Percentiles rank a stretch among this genome's conserved stretches.
phyloP scores from a whole-genome alignment of 441 rosid genomes.

The Gossypium davidsonii region DNA sequence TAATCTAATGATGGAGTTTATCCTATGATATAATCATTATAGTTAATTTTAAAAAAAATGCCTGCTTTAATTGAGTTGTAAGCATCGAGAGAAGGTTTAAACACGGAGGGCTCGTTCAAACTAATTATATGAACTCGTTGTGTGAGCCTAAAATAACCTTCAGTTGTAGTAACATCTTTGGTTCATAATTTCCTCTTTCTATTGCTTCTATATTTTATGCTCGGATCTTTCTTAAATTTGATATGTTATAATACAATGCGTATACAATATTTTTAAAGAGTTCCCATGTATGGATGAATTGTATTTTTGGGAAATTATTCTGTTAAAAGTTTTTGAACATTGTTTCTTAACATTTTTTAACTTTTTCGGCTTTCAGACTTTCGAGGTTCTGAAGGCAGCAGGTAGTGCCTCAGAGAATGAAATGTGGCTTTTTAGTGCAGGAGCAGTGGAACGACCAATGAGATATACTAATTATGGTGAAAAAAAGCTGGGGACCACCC shows the following conservation, averaged over 20 bases:
- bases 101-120: neutral
- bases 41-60: neutral
- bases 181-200: neutral
- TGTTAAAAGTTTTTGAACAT: neutral
- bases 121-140: neutral
- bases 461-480: constrained; percentile 28
- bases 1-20: neutral
- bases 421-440: constrained; percentile 47
- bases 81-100: neutral
- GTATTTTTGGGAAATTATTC: neutral
- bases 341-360: constrained; percentile 22
- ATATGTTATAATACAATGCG: neutral
- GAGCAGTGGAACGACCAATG: constrained; percentile 29
- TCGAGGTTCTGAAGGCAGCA: constrained; percentile 60
- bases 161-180: neutral
- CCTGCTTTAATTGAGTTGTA: neutral
- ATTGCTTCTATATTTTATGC: neutral
- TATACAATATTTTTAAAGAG: neutral
- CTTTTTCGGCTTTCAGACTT: constrained; percentile 43
- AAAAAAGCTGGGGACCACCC: constrained; percentile 20
- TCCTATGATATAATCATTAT: neutral
- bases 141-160: neutral
- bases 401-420: constrained; percentile 38
- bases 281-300: neutral
- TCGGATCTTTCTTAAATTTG: neutral